A percentile compares a stretch with the other conserved stretches of the same genome.
Conservation (phyloP, 2,329 filamentous ascomycete species). For the Sporothrix pseudoabietina region DNA sequence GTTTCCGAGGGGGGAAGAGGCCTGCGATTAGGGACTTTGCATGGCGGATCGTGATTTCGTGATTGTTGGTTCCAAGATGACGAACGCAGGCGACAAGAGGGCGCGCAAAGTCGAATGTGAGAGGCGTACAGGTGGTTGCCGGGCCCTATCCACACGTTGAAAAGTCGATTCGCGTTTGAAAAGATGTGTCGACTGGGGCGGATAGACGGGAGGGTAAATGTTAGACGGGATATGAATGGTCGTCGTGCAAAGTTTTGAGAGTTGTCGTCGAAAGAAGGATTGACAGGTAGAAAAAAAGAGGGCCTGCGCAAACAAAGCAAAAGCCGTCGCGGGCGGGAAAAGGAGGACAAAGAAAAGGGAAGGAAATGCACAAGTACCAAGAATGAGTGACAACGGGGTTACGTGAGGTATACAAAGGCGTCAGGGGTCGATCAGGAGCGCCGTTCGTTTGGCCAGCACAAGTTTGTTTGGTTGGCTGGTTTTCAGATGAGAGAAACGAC, state of each 20-base stretch:
- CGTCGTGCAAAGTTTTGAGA: background rate
- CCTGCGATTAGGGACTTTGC: slow-evolving; percentile 23
- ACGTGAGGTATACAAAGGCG: slow-evolving; percentile 12
- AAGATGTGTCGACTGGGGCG: background rate
- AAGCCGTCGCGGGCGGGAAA: background rate
- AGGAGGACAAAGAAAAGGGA: background rate
- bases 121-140: background rate
- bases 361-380: background rate
- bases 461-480: background rate
- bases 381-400: slow-evolving; percentile 8
- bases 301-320: slow-evolving; percentile 1
- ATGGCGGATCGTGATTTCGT: slow-evolving; percentile 17
- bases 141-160: background rate
- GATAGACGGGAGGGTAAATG: background rate
- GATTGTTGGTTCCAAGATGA: slow-evolving; percentile 1
- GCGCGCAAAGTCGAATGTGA: background rate
- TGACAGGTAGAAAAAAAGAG: background rate
- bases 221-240: background rate
- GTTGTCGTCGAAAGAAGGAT: background rate
- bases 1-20: slow-evolving; percentile 17
- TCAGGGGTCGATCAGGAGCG: slow-evolving; percentile 7
- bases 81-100: background rate
- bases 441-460: slow-evolving; percentile 12
- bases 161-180: background rate
- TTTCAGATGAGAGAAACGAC: slow-evolving; percentile 3